These are phyloP conservation scores for Ligustrum vulgare DNA, from an alignment of 257 asterid species.

Conservation along the genomic window DNA sequence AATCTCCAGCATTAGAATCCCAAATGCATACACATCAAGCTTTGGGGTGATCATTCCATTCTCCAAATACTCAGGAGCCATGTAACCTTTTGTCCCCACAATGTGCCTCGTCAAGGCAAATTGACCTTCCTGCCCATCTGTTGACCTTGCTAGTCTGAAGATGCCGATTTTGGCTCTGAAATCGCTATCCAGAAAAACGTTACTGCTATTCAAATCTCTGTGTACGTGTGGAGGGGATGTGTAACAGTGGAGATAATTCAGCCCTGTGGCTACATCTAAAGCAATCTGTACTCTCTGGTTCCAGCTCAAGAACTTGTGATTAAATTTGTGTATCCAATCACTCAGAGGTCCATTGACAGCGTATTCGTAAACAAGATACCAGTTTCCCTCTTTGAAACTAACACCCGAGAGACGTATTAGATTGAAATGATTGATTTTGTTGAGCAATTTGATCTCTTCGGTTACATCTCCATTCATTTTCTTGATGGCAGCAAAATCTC, in stretches of 20 bases:
- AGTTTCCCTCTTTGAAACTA: conserved; percentile 65
- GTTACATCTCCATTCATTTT: conserved; percentile 82
- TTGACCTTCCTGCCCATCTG: conserved; percentile 63
- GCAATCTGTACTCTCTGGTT: conserved; percentile 62
- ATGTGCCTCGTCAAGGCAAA: conserved; percentile 87
- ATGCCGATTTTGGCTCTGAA: conserved; percentile 76
- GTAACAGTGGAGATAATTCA: conserved; percentile 80
- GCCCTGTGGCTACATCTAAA: conserved; percentile 72
- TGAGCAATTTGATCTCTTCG: conserved; percentile 61
- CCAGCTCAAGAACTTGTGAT: conserved; percentile 48
- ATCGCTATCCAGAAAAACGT: conserved; percentile 64
- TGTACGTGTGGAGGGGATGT: conserved; percentile 80
- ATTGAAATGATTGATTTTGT: conserved; percentile 88
- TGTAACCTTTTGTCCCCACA: conserved; percentile 91
- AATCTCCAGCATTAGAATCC: conserved; percentile 76
- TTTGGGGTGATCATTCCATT: conserved; percentile 74
- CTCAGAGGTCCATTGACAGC: conserved; percentile 66
- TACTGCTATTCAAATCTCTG: conserved; percentile 65
- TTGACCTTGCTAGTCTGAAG: conserved; percentile 69
- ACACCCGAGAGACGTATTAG: conserved; percentile 84
- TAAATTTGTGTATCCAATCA: conserved; percentile 48
- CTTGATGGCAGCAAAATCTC: conserved; percentile 89
- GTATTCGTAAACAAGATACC: conserved; percentile 86
- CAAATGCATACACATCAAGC: conserved; percentile 88
- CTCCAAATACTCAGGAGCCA: conserved; percentile 97